These are phyloP conservation scores for Dispira parvispora DNA, from an alignment of 192 early-diverging fungal species.

Conservation along the genomic window DNA sequence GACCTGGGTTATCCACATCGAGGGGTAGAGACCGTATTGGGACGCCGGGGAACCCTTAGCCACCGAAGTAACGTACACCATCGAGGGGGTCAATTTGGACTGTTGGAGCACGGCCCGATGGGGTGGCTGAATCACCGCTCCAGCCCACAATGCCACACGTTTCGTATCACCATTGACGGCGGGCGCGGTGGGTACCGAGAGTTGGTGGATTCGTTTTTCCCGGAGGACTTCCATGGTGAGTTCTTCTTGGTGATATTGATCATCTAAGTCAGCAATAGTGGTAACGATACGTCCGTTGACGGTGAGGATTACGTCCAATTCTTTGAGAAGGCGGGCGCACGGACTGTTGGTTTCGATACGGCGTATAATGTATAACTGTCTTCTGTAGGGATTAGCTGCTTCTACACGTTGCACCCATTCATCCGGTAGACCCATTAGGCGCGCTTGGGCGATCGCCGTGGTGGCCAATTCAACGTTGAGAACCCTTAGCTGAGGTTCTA, in stretches of 20 bases:
- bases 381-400: not conserved
- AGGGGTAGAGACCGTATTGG: constrained; percentile 40
- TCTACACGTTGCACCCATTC: constrained; percentile 10
- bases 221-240: constrained; percentile 18
- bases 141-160: constrained; percentile 18
- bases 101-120: constrained; percentile 13
- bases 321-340: constrained; percentile 11
- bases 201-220: constrained; percentile 9
- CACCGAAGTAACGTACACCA: constrained; percentile 29
- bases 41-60: constrained; percentile 38
- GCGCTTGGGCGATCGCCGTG: constrained; percentile 11
- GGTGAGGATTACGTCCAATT: constrained; percentile 19
- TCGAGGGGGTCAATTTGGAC: constrained; percentile 10
- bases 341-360: constrained; percentile 8
- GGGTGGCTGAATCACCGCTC: constrained; percentile 18
- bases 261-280: constrained; percentile 15
- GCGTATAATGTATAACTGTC: constrained; percentile 12
- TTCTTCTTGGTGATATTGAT: constrained; percentile 9
- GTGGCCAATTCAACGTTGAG: constrained; percentile 18
- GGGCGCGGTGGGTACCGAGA: constrained; percentile 15
- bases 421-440: constrained; percentile 13
- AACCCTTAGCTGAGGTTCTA: constrained; percentile 7
- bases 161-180: constrained; percentile 11
- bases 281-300: constrained; percentile 10
- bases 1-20: constrained; percentile 61